A percentile compares a stretch with the other conserved stretches of the same genome.
phyloP scores from a whole-genome alignment of 441 rosid species.

The Pelargonium citronellum region DNA sequence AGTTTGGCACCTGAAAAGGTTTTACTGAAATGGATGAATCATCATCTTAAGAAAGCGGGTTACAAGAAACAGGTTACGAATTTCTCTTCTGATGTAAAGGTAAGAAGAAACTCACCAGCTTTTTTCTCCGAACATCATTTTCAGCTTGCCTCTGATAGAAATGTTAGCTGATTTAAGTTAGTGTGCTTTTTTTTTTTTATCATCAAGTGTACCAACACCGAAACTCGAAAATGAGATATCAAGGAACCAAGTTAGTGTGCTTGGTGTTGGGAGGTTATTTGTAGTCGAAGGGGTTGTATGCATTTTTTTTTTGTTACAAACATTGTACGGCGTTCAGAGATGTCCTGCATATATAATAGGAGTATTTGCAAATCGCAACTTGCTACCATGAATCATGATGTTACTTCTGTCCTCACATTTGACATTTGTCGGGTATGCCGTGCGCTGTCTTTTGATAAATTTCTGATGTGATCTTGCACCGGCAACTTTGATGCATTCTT shows the following conservation, averaged over 20 bases:
- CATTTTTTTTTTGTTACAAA: background rate
- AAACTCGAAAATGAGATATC: too few relatives aligned
- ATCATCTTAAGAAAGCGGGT: slow-evolving; percentile 92
- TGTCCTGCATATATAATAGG: background rate
- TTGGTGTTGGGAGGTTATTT: background rate
- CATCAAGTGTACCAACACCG: too few relatives aligned
- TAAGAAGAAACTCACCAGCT: slow-evolving; percentile 30
- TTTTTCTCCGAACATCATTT: slow-evolving; percentile 13
- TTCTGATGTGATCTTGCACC: too few relatives aligned
- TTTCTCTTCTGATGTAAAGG: slow-evolving; percentile 96
- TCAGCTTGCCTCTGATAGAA: background rate
- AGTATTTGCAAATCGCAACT: background rate
- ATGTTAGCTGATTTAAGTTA: background rate
- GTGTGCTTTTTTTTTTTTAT: background rate
- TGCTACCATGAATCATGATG: background rate
- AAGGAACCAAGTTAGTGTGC: background rate
- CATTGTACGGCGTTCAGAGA: background rate
- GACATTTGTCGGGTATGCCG: background rate
- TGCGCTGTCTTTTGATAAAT: background rate
- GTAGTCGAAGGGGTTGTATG: background rate
- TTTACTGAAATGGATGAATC: slow-evolving; percentile 95
- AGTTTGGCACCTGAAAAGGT: slow-evolving; percentile 91
- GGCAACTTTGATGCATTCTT: slow-evolving; percentile 3
- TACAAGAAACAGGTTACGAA: slow-evolving; percentile 80
- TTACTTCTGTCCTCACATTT: background rate